phyloP scores from a whole-genome alignment of 441 rosid species.

The Croton laevigatus region DNA sequence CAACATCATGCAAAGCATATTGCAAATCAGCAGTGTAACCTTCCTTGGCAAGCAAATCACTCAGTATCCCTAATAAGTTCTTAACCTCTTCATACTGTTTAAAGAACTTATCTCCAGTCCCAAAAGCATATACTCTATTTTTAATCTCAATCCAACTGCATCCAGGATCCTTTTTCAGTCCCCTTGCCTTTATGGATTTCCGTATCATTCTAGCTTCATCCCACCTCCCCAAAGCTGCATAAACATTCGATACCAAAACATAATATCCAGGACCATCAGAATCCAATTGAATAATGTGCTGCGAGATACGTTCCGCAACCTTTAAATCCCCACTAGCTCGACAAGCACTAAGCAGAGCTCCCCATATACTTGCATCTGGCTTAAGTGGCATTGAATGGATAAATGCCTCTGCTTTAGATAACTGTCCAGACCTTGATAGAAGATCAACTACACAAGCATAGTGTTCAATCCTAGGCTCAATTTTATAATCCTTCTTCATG shows the following conservation, averaged over 20 bases:
- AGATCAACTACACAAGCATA: constrained; percentile 80
- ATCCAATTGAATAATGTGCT: constrained; percentile 43
- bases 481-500: constrained; percentile 53
- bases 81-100: constrained; percentile 48
- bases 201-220: constrained; percentile 52
- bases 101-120: constrained; percentile 43
- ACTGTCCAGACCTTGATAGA: constrained; percentile 63
- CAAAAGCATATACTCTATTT: constrained; percentile 42
- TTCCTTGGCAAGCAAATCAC: constrained; percentile 48
- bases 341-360: constrained; percentile 78
- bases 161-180: constrained; percentile 56
- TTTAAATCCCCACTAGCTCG: constrained; percentile 40
- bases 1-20: constrained; percentile 54
- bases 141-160: constrained; percentile 63
- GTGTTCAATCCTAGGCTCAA: constrained; percentile 73
- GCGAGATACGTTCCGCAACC: constrained; percentile 45
- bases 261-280: constrained; percentile 53
- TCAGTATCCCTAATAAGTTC: constrained; percentile 38
- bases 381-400: constrained; percentile 54
- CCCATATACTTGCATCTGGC: constrained; percentile 72
- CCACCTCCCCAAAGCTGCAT: constrained; percentile 59
- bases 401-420: constrained; percentile 53
- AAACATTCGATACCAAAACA: constrained; percentile 55
- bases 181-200: constrained; percentile 43
- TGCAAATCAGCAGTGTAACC: constrained; percentile 57